A percentile compares a stretch with the other conserved stretches of the same genome.
These are phyloP conservation scores for Entomortierella lignicola DNA, from an alignment of 192 early-diverging fungal genomes.

Conservation along the genomic window DNA sequence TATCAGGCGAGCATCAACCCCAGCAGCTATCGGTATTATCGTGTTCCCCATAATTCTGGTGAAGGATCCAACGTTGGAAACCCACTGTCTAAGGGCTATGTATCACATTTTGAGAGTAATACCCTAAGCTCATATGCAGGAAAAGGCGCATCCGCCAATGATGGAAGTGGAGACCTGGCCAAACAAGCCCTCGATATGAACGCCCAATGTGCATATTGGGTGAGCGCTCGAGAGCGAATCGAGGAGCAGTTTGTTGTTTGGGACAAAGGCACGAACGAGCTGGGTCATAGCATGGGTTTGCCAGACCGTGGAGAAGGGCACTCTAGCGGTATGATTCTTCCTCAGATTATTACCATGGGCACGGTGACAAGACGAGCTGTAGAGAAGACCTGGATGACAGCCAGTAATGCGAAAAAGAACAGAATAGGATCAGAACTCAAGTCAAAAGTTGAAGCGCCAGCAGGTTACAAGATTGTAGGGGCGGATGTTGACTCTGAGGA, in stretches of 20 bases:
- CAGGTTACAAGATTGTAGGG: slow-evolving; percentile 88
- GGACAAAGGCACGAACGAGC: slow-evolving; percentile 55
- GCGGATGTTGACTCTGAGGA: slow-evolving; percentile 98
- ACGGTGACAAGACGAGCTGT: slow-evolving; percentile 95
- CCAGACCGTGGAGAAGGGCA: slow-evolving; percentile 40
- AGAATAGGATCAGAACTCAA: slow-evolving; percentile 96
- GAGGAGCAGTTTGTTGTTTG: slow-evolving; percentile 88
- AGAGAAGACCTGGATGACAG: slow-evolving; percentile 96
- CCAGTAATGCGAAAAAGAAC: slow-evolving; percentile 90
- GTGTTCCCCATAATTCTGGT: slow-evolving; percentile 90
- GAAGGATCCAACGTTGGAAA: slow-evolving; percentile 82
- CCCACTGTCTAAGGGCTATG: slow-evolving; percentile 88
- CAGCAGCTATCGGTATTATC: slow-evolving; percentile 65
- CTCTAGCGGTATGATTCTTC: slow-evolving; percentile 83
- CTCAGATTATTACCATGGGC: slow-evolving; percentile 93
- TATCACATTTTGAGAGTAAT: slow-evolving; percentile 82
- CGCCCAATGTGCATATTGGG: slow-evolving; percentile 92
- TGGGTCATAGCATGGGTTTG: slow-evolving; percentile 57
- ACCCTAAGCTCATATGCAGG: slow-evolving; percentile 77
- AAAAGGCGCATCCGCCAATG: slow-evolving; percentile 8
- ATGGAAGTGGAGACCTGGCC: slow-evolving; percentile 59
- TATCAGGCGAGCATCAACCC: slow-evolving; percentile 60
- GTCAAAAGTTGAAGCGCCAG: slow-evolving; percentile 83
- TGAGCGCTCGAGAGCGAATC: slow-evolving; percentile 83
- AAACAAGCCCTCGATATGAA: slow-evolving; percentile 83